These are phyloP conservation scores for Salvia rosmarinus DNA, from an alignment of 257 asterid genomes.

Conservation along the genomic window DNA sequence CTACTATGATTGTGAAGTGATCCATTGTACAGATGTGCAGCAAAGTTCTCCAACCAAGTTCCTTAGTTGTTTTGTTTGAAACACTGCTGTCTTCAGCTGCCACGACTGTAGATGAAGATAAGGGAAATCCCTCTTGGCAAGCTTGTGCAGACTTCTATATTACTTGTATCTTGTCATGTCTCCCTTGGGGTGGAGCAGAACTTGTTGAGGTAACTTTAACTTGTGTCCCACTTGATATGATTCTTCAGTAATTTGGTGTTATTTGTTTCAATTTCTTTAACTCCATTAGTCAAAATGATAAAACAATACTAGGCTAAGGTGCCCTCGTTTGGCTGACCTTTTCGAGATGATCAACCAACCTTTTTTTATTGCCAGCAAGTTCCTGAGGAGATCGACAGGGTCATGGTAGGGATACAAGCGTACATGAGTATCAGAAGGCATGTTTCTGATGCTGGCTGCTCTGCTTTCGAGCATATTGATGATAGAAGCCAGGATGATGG, in stretches of 20 bases:
- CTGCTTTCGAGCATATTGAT: constrained; percentile 62
- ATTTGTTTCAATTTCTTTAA: constrained; percentile 15
- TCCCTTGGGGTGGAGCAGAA: constrained; percentile 99
- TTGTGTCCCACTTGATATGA: background rate
- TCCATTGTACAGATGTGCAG: constrained; percentile 81
- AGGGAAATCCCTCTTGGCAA: constrained; percentile 98
- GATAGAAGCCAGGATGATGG: constrained; percentile 52
- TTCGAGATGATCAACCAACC: constrained; percentile 29
- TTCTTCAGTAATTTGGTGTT: background rate
- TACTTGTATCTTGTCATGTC: constrained; percentile 81
- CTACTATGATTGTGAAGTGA: background rate
- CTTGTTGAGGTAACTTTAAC: constrained; percentile 74
- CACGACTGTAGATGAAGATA: constrained; percentile 92
- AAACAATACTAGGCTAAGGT: constrained; percentile 5
- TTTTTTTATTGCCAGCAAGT: constrained; percentile 75
- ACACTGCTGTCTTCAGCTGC: constrained; percentile 93
- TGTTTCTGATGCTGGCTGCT: constrained; percentile 78
- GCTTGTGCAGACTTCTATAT: constrained; percentile 97
- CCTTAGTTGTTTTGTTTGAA: constrained; percentile 79
- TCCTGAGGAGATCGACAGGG: constrained; percentile 95
- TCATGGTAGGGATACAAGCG: constrained; percentile 91
- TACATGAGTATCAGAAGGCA: constrained; percentile 92
- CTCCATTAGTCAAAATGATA: constrained; percentile 21
- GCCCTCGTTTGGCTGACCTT: constrained; percentile 24
- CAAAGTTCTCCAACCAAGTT: constrained; percentile 92